phyloP scores from a whole-genome alignment of 441 rosid genomes.

The Populus tomentosa region DNA sequence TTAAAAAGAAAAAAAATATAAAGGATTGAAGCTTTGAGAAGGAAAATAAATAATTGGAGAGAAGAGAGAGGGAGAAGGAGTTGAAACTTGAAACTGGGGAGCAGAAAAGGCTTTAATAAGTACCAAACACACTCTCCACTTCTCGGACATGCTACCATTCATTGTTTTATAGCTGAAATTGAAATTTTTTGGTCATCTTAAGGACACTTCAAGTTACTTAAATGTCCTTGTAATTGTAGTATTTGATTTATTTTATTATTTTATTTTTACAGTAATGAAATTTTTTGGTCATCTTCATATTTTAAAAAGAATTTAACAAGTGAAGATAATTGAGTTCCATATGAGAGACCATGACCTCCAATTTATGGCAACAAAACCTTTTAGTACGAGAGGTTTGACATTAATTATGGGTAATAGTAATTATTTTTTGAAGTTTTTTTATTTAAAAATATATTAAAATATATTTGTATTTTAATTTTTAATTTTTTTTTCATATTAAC shows the following conservation, averaged over 20 bases:
- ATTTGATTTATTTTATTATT: slow-evolving; percentile 1
- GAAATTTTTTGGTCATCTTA: neutral
- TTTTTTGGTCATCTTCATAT: too few species aligned
- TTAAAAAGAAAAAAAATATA: too few species aligned
- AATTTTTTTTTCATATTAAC: too few species aligned
- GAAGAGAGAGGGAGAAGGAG: slow-evolving; percentile 20
- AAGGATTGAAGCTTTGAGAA: slow-evolving; percentile 19
- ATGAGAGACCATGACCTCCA: too few species aligned
- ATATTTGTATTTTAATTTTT: too few species aligned
- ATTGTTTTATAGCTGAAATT: slow-evolving; percentile 5
- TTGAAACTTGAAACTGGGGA: slow-evolving; percentile 24
- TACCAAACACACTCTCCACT: neutral
- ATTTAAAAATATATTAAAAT: too few species aligned
- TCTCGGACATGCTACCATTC: neutral
- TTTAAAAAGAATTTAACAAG: too few species aligned
- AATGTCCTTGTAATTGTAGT: neutral
- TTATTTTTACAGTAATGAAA: neutral
- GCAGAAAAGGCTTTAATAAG: slow-evolving; percentile 1
- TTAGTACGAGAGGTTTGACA: too few species aligned
- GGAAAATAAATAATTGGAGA: slow-evolving; percentile 30
- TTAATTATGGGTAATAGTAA: too few species aligned
- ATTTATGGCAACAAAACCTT: too few species aligned
- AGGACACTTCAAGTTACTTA: neutral
- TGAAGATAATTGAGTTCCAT: too few species aligned
- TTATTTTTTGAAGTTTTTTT: too few species aligned